phyloP scores from a whole-genome alignment of 805 yeast genomes.

The Saccharomycopsis selenospora region DNA sequence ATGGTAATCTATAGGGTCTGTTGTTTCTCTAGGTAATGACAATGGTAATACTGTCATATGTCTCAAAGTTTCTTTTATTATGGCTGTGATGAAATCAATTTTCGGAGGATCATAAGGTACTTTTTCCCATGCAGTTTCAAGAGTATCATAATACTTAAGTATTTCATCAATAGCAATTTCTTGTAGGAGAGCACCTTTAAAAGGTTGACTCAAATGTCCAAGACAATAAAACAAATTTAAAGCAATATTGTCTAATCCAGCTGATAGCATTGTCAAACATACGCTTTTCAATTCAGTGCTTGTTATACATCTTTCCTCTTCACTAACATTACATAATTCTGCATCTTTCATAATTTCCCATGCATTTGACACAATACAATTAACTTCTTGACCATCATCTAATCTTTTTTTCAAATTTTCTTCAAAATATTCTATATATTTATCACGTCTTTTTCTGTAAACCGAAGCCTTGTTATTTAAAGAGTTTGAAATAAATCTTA shows the following conservation, averaged over 20 bases:
- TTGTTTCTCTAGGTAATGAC: constrained; percentile 55
- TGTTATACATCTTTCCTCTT: constrained; percentile 22
- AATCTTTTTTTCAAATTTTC: constrained; percentile 26
- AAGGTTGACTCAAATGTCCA: constrained; percentile 48
- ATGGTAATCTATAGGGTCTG: constrained; percentile 39
- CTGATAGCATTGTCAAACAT: constrained; percentile 71
- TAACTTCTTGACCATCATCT: constrained; percentile 23
- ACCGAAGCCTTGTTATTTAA: constrained; percentile 26
- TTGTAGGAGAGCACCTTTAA: constrained; percentile 35
- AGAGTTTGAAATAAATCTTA: constrained; percentile 30
- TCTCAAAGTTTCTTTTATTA: constrained; percentile 57
- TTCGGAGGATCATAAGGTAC: constrained; percentile 27
- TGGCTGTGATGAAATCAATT: constrained; percentile 47
- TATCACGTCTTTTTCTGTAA: constrained; percentile 38
- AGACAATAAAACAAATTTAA: constrained; percentile 53
- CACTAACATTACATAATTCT: not conserved
- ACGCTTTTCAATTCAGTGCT: constrained; percentile 45
- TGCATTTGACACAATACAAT: constrained; percentile 31
- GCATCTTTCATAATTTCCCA: constrained; percentile 11
- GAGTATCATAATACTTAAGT: constrained; percentile 28
- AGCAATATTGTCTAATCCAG: constrained; percentile 70
- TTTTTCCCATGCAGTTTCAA: constrained; percentile 31
- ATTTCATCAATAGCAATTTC: constrained; percentile 37
- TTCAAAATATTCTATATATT: constrained; percentile 38
- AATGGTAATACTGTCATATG: constrained; percentile 60